phyloP scores from a whole-genome alignment of 1,284 basidiomycete species.

The Leccinum holopus region DNA sequence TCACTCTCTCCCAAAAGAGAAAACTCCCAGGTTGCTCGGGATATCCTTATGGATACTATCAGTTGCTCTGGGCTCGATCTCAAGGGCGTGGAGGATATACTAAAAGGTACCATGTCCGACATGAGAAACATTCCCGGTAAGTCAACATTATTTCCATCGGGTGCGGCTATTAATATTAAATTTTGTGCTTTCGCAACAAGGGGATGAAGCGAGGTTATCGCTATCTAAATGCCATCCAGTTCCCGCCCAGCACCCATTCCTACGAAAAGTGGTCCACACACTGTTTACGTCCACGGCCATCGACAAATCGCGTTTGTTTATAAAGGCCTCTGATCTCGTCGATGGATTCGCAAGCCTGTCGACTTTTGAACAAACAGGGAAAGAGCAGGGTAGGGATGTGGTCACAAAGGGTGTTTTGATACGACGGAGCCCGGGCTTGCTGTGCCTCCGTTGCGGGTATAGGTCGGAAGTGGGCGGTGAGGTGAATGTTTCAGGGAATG shows the following conservation, averaged over 20 bases:
- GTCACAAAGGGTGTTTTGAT: slow-evolving; percentile 56
- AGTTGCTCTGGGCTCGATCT: slow-evolving; percentile 64
- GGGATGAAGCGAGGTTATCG: slow-evolving; percentile 46
- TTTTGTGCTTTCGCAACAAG: slow-evolving; percentile 34
- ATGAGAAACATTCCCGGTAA: slow-evolving; percentile 23
- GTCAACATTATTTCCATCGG: slow-evolving; percentile 5
- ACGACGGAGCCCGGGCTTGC: slow-evolving; percentile 36
- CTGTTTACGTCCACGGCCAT: slow-evolving; percentile 50
- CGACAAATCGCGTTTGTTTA: slow-evolving; percentile 64
- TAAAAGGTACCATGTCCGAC: slow-evolving; percentile 39
- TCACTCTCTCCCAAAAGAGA: slow-evolving; percentile 54
- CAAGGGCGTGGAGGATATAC: slow-evolving; percentile 44
- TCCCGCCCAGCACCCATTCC: slow-evolving; percentile 39
- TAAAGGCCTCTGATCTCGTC: slow-evolving; percentile 65
- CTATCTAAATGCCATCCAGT: slow-evolving; percentile 57
- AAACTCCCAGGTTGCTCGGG: slow-evolving; percentile 60
- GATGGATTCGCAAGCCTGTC: slow-evolving; percentile 51
- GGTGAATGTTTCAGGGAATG: slow-evolving; percentile 30
- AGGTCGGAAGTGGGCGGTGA: slow-evolving; percentile 46
- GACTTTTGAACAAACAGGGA: slow-evolving; percentile 25
- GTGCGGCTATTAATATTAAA: neutral
- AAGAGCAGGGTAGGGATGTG: slow-evolving; percentile 54
- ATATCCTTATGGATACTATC: slow-evolving; percentile 59
- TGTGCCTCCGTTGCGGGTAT: slow-evolving; percentile 64
- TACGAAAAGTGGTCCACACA: slow-evolving; percentile 46